phyloP scores from a whole-genome alignment of 371 early-diverging fungal genomes.

The Entomophthora muscae region DNA sequence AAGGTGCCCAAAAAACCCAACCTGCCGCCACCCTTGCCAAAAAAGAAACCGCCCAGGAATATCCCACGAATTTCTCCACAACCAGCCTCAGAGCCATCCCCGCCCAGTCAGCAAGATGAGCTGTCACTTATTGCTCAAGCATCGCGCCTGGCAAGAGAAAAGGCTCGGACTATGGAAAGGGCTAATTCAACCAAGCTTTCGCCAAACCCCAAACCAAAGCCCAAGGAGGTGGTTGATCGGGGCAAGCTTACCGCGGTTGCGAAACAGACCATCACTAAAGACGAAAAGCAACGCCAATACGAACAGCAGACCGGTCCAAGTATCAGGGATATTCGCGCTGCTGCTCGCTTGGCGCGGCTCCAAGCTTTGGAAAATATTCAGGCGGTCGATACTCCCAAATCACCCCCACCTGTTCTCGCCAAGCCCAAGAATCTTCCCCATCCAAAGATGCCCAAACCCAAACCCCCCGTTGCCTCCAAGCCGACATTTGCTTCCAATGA shows the following conservation, averaged over 20 bases:
- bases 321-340: neutral
- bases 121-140: neutral
- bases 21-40: neutral
- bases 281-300: no score
- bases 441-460: neutral
- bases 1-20: neutral
- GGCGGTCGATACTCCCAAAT: neutral
- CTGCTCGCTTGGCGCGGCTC: neutral
- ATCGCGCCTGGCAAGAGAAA: constrained; percentile 1
- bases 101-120: neutral
- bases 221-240: neutral
- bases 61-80: neutral
- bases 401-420: neutral
- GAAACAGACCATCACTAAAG: neutral
- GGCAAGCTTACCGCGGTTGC: neutral
- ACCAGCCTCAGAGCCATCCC: neutral
- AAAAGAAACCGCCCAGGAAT: neutral
- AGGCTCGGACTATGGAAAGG: neutral
- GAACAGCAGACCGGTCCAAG: neutral
- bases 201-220: neutral
- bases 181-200: neutral
- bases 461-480: neutral
- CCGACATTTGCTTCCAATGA: neutral
- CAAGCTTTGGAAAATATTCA: neutral
- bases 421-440: neutral